Base-by-base conservation (phyloP, 192 early-diverging fungal genomes). In the Dissophora globulifera region DNA sequence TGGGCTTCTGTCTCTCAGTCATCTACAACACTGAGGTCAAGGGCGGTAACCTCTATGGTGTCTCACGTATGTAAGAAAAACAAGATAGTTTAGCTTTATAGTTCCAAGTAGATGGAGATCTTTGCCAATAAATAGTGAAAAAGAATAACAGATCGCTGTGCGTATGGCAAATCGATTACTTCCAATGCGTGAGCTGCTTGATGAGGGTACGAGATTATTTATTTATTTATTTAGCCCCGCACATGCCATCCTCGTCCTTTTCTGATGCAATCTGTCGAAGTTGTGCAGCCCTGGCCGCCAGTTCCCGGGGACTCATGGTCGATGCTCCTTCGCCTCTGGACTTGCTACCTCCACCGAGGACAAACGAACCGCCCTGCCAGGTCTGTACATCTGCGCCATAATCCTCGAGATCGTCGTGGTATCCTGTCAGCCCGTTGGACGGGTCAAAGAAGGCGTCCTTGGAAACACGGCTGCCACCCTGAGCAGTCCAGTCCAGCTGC, bases 201-300 rank as follows among this genome's bases (percentile, higher is more conserved):
- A n/a, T n/a, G n/a, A n/a, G n/a, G n/a, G n/a, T n/a, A n/a, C n/a
- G n/a, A n/a, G n/a, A n/a, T n/a, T n/a, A n/a, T n/a, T n/a, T n/a
- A n/a, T n/a, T n/a, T n/a, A n/a, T n/a, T 50, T 51, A 61, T 22
- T 68, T 68, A 8, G 64, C 53, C 26, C 59, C 64, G 19, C 78
- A 71, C 63, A 72, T 62, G 80, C 87, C 78, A 23, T 84, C 82
- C 52, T 91, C 81, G 33, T 89, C 91, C 60, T 84, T 78, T 58
- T 92, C 90, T 69, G 90, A 88, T 58, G 82, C 78, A 4, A 85
- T 89, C 58, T 92, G 67, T 3, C 91, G 79, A 25, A 75, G 42
- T 60, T 80, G 57, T 6, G 87, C 90, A 7, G 91, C 91, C 33
- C 81, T 68, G 2, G 84, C 85, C 20, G 84, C 66, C 3, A 86